Percentiles rank a stretch among this genome's conserved stretches.
These are phyloP conservation scores for Phytopythium ostracodes DNA, from an alignment of 352 stramenopile species.

Conservation along the genomic window DNA sequence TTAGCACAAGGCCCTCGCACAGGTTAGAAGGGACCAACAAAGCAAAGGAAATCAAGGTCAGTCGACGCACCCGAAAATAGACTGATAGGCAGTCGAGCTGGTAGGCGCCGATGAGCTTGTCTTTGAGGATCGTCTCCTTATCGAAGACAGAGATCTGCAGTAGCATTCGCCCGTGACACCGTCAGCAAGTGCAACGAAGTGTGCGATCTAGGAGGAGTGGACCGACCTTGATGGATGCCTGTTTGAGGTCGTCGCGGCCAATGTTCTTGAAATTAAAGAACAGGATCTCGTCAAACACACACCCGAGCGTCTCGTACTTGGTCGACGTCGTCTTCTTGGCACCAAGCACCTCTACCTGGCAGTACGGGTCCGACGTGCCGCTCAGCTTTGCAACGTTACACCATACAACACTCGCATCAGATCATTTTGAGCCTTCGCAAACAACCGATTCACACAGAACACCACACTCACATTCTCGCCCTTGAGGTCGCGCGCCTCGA, in stretches of 20 bases:
- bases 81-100: conserved; percentile 78
- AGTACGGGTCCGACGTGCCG: conserved; percentile 88
- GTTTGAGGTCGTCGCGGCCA: conserved; percentile 54
- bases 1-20: not conserved
- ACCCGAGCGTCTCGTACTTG: conserved; percentile 75
- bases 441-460: not conserved
- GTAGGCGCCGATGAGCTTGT: conserved; percentile 86
- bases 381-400: conserved; percentile 36
- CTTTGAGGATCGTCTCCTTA: conserved; percentile 58
- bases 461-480: conserved; percentile 67
- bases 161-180: not conserved
- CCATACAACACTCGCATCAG: not conserved
- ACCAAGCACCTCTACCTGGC: conserved; percentile 72
- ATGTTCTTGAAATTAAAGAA: conserved; percentile 90
- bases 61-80: conserved; percentile 48
- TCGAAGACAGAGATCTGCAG: conserved; percentile 68
- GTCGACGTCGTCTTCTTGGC: conserved; percentile 74
- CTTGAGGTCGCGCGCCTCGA: conserved; percentile 86
- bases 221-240: conserved; percentile 64
- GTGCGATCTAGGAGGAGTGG: no score
- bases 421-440: not conserved
- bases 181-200: not conserved
- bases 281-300: conserved; percentile 89
- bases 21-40: not conserved
- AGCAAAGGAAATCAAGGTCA: not conserved